Evolutionary conservation across 768 basidiomycete species (phyloP).

Genomic region (Dictyophora rubrovolvata): DNA sequence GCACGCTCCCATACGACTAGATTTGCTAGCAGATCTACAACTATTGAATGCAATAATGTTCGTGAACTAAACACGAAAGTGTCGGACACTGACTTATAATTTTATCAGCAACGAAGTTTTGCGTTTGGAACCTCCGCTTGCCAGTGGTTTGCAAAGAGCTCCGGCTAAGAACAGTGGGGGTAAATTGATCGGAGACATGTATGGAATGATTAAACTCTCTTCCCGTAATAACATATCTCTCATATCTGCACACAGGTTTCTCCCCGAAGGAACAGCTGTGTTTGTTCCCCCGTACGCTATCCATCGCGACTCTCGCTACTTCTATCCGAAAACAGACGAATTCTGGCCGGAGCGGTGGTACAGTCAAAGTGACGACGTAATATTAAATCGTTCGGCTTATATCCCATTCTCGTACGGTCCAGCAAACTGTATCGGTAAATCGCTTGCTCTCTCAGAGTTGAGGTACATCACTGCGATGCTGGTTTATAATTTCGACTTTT

Average conservation of each 20-base stretch:
- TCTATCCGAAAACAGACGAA: constrained; percentile 32
- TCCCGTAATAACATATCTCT: neutral
- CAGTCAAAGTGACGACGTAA: constrained; percentile 7
- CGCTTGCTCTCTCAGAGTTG: constrained; percentile 34
- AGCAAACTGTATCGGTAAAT: constrained; percentile 40
- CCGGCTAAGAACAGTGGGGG: constrained; percentile 27
- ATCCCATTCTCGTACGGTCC: constrained; percentile 40
- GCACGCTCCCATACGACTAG: constrained; percentile 12
- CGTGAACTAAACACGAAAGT: constrained; percentile 1
- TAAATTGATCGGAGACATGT: constrained; percentile 30
- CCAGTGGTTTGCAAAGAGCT: constrained; percentile 37
- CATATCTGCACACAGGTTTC: constrained; percentile 25
- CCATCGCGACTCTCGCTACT: constrained; percentile 39
- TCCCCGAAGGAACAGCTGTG: constrained; percentile 35
- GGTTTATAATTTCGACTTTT: constrained; percentile 29
- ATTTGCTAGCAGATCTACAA: constrained; percentile 20
- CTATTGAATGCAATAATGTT: constrained; percentile 30
- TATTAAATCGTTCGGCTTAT: constrained; percentile 28
- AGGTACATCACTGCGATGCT: constrained; percentile 28
- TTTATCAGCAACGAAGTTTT: constrained; percentile 38
- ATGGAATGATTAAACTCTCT: constrained; percentile 8
- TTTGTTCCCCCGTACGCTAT: constrained; percentile 34
- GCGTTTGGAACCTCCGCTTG: constrained; percentile 38
- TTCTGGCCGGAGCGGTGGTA: constrained; percentile 37
- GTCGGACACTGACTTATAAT: neutral